Evolutionary conservation across 2,329 filamentous ascomycete species (phyloP).

Genomic region (Ophiostoma sp.): DNA sequence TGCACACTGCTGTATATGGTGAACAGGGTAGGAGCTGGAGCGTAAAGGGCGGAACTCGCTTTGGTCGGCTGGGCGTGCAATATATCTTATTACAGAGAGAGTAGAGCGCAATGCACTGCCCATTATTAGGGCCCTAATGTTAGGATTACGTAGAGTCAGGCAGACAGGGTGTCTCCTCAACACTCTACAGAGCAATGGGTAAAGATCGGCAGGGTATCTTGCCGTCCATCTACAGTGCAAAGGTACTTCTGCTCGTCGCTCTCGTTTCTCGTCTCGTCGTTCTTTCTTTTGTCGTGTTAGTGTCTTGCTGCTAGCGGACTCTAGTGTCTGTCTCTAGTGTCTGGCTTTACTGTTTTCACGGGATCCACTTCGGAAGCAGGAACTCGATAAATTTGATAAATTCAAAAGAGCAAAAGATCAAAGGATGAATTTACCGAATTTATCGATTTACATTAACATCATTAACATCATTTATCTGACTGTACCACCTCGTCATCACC

Average conservation of each 20-base stretch:
- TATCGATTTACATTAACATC: not conserved
- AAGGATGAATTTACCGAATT: not conserved
- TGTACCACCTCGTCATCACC: not conserved
- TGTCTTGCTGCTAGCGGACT: not conserved
- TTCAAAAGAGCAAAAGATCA: not conserved
- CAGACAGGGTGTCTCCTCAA: not conserved
- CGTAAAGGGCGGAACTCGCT: not conserved
- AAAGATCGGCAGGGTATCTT: constrained; percentile 7
- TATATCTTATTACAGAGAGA: no score
- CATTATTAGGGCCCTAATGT: no score
- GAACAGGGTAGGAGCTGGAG: not conserved
- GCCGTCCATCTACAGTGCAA: not conserved
- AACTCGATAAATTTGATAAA: not conserved
- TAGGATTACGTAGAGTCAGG: not conserved
- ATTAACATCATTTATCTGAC: not conserved
- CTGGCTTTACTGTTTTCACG: not conserved
- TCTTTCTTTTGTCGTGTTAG: not conserved
- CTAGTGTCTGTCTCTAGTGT: not conserved
- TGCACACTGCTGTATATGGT: not conserved
- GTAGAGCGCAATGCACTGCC: no score
- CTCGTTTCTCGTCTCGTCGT: not conserved
- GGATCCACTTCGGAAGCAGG: not conserved
- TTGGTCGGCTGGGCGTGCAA: not conserved
- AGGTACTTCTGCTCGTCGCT: not conserved
- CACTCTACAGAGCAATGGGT: not conserved